Percentiles rank a stretch among this genome's conserved stretches.
These are phyloP conservation scores for carrot (Daucus carota) DNA, from an alignment of 129 eudicot species.

Conservation along the genomic window DH1_v3.0 NC_030386.2:7274501-7275000, in stretches of 20 bases:
- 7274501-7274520: conserved; percentile 87
- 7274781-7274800: neutral
- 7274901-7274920: neutral
- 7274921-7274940: neutral
- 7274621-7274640: neutral
- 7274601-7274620: conserved; percentile 1
- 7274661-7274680: neutral
- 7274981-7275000: neutral
- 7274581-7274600: neutral
- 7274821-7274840: neutral
- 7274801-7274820: neutral
- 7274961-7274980: neutral
- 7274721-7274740: neutral
- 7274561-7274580: conserved; percentile 83
- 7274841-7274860: neutral
- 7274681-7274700: neutral
- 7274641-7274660: neutral
- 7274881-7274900: neutral
- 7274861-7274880: neutral
- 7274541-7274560: conserved; percentile 86
- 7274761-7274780: neutral
- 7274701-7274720: neutral
- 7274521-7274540: conserved; percentile 87
- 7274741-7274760: neutral
- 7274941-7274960: neutral